A percentile compares a stretch with the other conserved stretches of the same genome.
Conservation (phyloP, 768 basidiomycete genomes). For the Pisolithus albus region DNA sequence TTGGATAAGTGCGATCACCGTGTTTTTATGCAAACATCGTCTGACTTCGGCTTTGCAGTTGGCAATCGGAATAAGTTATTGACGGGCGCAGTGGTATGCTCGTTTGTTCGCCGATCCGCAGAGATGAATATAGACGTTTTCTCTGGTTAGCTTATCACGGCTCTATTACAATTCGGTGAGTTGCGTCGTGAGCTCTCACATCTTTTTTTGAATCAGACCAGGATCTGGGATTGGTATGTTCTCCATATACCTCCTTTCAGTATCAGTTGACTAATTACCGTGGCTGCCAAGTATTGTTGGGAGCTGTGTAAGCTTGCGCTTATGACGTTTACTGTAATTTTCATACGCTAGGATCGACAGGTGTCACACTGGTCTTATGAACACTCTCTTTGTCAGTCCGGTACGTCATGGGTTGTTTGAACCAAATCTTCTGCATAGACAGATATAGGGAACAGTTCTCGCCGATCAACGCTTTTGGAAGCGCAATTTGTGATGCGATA, state of each 20-base stretch:
- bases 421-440: neutral
- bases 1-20: slow-evolving; percentile 15
- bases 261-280: neutral
- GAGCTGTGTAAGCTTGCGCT: neutral
- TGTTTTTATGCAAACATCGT: neutral
- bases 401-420: neutral
- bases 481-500: slow-evolving; percentile 14
- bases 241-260: neutral
- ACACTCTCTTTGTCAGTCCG: neutral
- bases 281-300: neutral
- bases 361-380: neutral
- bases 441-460: slow-evolving; percentile 3
- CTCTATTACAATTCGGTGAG: slow-evolving; percentile 12
- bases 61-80: slow-evolving; percentile 13
- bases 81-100: slow-evolving; percentile 11
- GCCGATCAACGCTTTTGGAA: slow-evolving; percentile 7
- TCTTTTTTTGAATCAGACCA: neutral
- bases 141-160: slow-evolving; percentile 1
- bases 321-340: neutral
- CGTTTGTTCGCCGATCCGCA: neutral
- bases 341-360: neutral
- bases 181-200: neutral
- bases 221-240: neutral
- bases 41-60: slow-evolving; percentile 6
- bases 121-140: neutral